Base-by-base conservation (phyloP, 805 yeast species). In the Candida boleticola region DNA sequence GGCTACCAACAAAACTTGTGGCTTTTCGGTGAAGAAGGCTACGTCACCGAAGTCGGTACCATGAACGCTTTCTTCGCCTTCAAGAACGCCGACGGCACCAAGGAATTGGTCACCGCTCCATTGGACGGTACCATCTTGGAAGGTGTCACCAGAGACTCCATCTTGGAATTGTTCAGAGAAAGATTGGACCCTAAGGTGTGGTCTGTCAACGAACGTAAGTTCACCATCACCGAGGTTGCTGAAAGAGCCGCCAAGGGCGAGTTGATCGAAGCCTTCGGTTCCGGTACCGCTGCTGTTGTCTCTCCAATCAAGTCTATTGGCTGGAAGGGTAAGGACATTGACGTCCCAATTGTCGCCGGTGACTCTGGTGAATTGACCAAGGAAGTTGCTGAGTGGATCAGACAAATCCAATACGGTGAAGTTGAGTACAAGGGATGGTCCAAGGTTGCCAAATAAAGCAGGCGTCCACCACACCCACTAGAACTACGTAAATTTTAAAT, bases 211-310 rank as follows among this genome's bases (percentile, higher is more conserved):
- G 98, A 92, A 74, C 85, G 98, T 68, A 79, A 82, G 65, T 85
- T 74, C 68, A 77, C 93, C 48, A 89, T 93, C 52, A 60, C 65
- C 49, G 98, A 92, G 70, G 86, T 92, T 44, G 78, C 74, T 39
- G 88, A 85, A 55, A 80, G 80, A 54, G 85, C 96, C 36, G 72
- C 67, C 39, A 79, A 82, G 63, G 96, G 96, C 46, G 84, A 86
- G 60, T 76, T 92, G 55, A 78, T 90, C 6, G 99, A 93, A 74
- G 95, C 96, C 17, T 92, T 92, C 57, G 98, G 98, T 54, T 74
- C 97, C 17, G 99, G 99, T 58, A 92, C 99, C 43, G 98, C 99
- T 46, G 98, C 97, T 34, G 82, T 92, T 58, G 98, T 93, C 36
- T 82, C 96, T 29, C 98, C 98, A 53, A 89, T 92, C 60, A 82